Conservation (phyloP, 2,329 filamentous ascomycete species). For the Trichoderma sp. region DNA sequence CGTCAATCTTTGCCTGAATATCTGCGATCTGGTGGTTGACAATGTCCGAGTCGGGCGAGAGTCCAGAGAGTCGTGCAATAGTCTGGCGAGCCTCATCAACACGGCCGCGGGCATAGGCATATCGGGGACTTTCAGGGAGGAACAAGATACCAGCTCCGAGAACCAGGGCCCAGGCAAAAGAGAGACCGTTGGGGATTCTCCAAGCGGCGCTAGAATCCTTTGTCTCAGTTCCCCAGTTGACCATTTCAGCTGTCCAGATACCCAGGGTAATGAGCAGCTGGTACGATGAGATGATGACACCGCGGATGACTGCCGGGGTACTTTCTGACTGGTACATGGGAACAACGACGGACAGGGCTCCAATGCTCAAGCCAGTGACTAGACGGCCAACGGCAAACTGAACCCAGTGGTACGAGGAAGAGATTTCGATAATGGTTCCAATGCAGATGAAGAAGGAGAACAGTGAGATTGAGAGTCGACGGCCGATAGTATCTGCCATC, state of each 20-base stretch:
- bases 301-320: constrained; percentile 11
- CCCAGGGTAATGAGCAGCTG: constrained; percentile 15
- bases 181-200: constrained; percentile 12
- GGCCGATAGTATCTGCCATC: constrained; percentile 9
- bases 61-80: not conserved
- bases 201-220: constrained; percentile 3
- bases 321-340: constrained; percentile 16
- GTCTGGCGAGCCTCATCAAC: constrained; percentile 11
- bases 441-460: constrained; percentile 13
- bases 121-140: constrained; percentile 11
- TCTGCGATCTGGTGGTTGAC: constrained; percentile 16
- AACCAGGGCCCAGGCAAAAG: constrained; percentile 11
- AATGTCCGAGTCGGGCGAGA: not conserved
- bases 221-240: constrained; percentile 14
- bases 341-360: constrained; percentile 5
- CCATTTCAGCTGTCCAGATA: constrained; percentile 16
- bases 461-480: constrained; percentile 12
- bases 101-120: constrained; percentile 6
- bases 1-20: constrained; percentile 10
- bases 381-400: constrained; percentile 16
- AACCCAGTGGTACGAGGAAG: constrained; percentile 6
- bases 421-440: constrained; percentile 7
- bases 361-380: constrained; percentile 5
- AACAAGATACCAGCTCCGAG: constrained; percentile 5
- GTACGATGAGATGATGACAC: constrained; percentile 16